Conservation (phyloP, 2,329 filamentous ascomycete genomes). For the Tolypocladium tundrense region DNA sequence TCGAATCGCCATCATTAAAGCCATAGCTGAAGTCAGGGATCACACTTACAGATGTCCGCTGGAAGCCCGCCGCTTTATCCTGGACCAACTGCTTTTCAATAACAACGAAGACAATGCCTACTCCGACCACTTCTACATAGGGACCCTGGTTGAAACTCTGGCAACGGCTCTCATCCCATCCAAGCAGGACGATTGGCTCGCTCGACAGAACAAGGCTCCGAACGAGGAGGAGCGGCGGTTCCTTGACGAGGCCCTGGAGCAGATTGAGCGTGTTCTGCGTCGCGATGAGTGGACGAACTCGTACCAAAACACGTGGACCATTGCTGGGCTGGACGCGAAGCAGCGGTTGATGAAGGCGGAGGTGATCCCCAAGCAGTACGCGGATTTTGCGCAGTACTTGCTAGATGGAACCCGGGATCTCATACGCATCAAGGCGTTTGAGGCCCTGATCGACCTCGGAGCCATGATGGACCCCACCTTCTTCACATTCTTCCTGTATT, state of each 20-base stretch:
- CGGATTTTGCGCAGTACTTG: slow-evolving; percentile 53
- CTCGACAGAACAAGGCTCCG: slow-evolving; percentile 33
- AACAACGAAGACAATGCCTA: slow-evolving; percentile 86
- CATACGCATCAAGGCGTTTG: slow-evolving; percentile 56
- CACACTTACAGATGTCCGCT: slow-evolving; percentile 64
- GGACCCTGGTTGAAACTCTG: slow-evolving; percentile 59
- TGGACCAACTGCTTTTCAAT: slow-evolving; percentile 85
- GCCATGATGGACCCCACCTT: slow-evolving; percentile 45
- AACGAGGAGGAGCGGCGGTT: slow-evolving; percentile 37
- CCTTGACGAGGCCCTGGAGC: slow-evolving; percentile 43
- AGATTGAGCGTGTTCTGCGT: slow-evolving; percentile 56
- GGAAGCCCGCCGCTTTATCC: slow-evolving; percentile 70
- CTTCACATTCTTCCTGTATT: slow-evolving; percentile 45
- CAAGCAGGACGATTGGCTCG: slow-evolving; percentile 32
- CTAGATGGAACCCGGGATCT: slow-evolving; percentile 53
- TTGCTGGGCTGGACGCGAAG: slow-evolving; percentile 51
- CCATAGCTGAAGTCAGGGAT: slow-evolving; percentile 70
- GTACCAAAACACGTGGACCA: slow-evolving; percentile 58
- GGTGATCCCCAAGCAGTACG: slow-evolving; percentile 41
- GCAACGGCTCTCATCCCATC: slow-evolving; percentile 47
- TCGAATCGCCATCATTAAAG: slow-evolving; percentile 71
- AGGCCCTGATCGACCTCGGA: slow-evolving; percentile 54
- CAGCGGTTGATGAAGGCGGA: slow-evolving; percentile 53
- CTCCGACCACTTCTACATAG: slow-evolving; percentile 84
- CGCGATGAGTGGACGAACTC: slow-evolving; percentile 61